phyloP scores from a whole-genome alignment of 148 eudicot genomes.

The Mesembryanthemum crystallinum region DNA sequence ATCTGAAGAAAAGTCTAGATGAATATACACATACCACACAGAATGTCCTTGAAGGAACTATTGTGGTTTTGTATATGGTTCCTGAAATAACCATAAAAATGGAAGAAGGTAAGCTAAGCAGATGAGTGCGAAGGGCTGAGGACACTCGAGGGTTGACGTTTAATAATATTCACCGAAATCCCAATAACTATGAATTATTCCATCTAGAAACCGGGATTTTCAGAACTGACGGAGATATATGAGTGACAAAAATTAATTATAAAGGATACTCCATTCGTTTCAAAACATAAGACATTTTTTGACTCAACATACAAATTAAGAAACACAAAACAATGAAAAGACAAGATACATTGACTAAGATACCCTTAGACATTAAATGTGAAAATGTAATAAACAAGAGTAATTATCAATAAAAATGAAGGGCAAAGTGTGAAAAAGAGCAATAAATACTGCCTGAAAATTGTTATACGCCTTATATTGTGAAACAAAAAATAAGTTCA shows the following conservation, averaged over 20 bases:
- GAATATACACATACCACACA: slow-evolving; percentile 63
- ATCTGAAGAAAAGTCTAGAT: not conserved
- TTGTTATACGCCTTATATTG: too few relatives aligned
- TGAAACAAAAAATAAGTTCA: too few relatives aligned
- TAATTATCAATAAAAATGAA: too few relatives aligned
- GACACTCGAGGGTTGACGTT: not conserved
- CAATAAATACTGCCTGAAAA: too few relatives aligned
- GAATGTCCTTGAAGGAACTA: slow-evolving; percentile 86
- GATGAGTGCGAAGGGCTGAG: not conserved
- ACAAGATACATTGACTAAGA: too few relatives aligned
- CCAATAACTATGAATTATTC: not conserved
- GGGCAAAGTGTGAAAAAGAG: too few relatives aligned
- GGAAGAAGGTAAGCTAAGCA: slow-evolving; percentile 10
- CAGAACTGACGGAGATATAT: not conserved
- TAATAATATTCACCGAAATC: not conserved
- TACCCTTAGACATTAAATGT: too few relatives aligned
- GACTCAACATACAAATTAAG: too few relatives aligned
- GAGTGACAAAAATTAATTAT: not conserved
- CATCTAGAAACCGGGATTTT: not conserved
- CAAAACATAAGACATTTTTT: too few relatives aligned
- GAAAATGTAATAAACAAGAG: too few relatives aligned
- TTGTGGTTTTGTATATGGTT: slow-evolving; percentile 82
- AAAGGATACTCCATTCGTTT: too few relatives aligned
- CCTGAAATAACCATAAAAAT: slow-evolving; percentile 50
- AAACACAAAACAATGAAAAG: too few relatives aligned